Conservation (phyloP, 1,139 yeast genomes). For the Kluyveromyces marxianus region DNA sequence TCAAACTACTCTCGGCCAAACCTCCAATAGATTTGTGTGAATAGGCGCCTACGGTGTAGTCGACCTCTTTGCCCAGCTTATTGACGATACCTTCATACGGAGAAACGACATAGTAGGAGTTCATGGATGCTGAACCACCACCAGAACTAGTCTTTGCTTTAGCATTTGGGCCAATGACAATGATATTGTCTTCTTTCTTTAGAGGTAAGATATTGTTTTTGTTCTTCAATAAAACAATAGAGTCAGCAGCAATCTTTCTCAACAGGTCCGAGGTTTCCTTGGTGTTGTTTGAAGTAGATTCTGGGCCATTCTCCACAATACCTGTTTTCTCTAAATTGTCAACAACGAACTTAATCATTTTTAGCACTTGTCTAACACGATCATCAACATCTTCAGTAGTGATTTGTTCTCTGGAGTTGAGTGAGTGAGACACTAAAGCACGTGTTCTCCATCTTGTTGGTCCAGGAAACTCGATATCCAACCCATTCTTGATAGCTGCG, state of each 20-base stretch:
- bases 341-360: conserved; percentile 39
- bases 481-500: conserved; percentile 45
- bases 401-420: conserved; percentile 31
- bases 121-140: conserved; percentile 47
- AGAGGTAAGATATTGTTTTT: conserved; percentile 39
- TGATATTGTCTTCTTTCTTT: conserved; percentile 34
- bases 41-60: conserved; percentile 35
- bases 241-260: conserved; percentile 44
- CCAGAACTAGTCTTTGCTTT: conserved; percentile 40
- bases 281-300: conserved; percentile 36
- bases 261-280: conserved; percentile 40
- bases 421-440: conserved; percentile 35
- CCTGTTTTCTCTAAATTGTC: conserved; percentile 35
- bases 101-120: conserved; percentile 40
- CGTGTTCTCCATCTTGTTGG: conserved; percentile 36
- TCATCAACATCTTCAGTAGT: conserved; percentile 29
- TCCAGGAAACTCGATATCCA: conserved; percentile 61
- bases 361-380: conserved; percentile 40
- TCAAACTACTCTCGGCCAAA: conserved; percentile 26
- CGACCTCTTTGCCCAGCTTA: conserved; percentile 28
- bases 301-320: conserved; percentile 34
- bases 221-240: conserved; percentile 49
- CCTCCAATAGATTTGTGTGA: conserved; percentile 32
- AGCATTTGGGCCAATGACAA: conserved; percentile 48
- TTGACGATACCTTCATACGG: conserved; percentile 39